Conservation (phyloP, 345 rosid genomes). For the Atalantia buxifolia region DNA sequence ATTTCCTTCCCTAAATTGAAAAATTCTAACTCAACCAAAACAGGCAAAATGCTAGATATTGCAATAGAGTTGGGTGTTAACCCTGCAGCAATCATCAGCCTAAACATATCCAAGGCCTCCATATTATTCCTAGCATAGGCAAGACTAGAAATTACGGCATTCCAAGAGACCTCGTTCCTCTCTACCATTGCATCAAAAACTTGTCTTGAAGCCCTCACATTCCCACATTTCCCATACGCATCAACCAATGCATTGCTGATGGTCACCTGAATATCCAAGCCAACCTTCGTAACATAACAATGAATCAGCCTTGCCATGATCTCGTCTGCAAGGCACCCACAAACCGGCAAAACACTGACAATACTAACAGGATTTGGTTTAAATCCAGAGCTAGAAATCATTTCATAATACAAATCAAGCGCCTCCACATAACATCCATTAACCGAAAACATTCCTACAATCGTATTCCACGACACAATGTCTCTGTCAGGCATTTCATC, state of each 20-base stretch:
- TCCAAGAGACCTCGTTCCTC: constrained; percentile 49
- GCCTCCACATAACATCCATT: constrained; percentile 31
- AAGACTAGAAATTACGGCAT: constrained; percentile 31
- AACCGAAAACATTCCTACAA: constrained; percentile 31
- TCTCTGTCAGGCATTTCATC: constrained; percentile 54
- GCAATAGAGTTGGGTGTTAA: constrained; percentile 38
- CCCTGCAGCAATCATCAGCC: constrained; percentile 34
- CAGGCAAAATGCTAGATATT: constrained; percentile 39
- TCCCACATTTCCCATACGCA: constrained; percentile 47
- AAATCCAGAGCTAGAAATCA: constrained; percentile 29
- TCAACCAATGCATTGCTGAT: constrained; percentile 48
- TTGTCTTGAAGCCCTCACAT: constrained; percentile 22
- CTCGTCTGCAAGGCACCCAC: constrained; percentile 31
- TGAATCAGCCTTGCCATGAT: constrained; percentile 36
- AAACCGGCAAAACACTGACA: constrained; percentile 41
- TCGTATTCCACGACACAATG: constrained; percentile 41
- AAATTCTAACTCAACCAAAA: constrained; percentile 34
- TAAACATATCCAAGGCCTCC: constrained; percentile 36
- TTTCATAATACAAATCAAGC: constrained; percentile 24
- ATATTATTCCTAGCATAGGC: constrained; percentile 21
- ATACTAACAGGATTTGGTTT: constrained; percentile 37
- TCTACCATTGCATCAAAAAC: constrained; percentile 38
- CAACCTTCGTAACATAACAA: constrained; percentile 32
- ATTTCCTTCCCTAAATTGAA: constrained; percentile 37
- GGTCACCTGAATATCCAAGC: constrained; percentile 33